These are phyloP conservation scores for Gelatoporia subvermispora DNA, from an alignment of 768 basidiomycete species.

Conservation along the genomic window DNA sequence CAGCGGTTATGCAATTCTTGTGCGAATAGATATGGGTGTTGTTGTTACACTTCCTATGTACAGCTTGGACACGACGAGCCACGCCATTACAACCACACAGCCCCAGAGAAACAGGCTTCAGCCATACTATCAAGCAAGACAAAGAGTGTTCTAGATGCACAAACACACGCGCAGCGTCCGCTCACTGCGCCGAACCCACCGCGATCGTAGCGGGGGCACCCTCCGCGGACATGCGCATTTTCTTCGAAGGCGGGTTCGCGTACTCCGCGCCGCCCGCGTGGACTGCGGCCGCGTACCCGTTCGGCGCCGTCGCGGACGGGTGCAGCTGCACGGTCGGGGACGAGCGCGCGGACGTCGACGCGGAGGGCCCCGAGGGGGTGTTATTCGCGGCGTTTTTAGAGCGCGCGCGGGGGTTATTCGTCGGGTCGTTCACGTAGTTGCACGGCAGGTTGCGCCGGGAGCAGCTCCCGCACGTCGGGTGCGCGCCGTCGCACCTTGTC, in stretches of 20 bases:
- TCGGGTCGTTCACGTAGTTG: slow-evolving; percentile 72
- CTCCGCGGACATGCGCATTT: slow-evolving; percentile 63
- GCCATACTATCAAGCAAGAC: not conserved
- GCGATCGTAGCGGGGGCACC: slow-evolving; percentile 12
- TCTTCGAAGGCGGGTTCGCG: slow-evolving; percentile 59
- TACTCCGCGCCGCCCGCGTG: slow-evolving; percentile 44
- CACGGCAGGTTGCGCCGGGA: slow-evolving; percentile 70
- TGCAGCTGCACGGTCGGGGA: slow-evolving; percentile 18
- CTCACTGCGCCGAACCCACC: slow-evolving; percentile 52
- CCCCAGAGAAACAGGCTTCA: too few species aligned
- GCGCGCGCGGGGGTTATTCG: slow-evolving; percentile 17
- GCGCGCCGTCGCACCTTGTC: slow-evolving; percentile 85
- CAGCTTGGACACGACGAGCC: too few species aligned
- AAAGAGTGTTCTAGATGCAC: slow-evolving; percentile 7
- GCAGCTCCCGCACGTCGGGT: slow-evolving; percentile 81
- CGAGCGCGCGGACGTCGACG: slow-evolving; percentile 19
- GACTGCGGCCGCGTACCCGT: slow-evolving; percentile 15
- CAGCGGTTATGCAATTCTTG: too few species aligned
- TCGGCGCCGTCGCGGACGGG: slow-evolving; percentile 11
- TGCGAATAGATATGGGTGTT: too few species aligned
- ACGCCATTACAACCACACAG: too few species aligned
- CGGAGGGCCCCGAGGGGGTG: slow-evolving; percentile 17
- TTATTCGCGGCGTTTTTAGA: slow-evolving; percentile 12
- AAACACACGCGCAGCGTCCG: slow-evolving; percentile 2
- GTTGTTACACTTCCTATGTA: too few species aligned